Evolutionary conservation across 805 yeast genomes (phyloP).

Genomic region (Ascoidea asiatica): DNA sequence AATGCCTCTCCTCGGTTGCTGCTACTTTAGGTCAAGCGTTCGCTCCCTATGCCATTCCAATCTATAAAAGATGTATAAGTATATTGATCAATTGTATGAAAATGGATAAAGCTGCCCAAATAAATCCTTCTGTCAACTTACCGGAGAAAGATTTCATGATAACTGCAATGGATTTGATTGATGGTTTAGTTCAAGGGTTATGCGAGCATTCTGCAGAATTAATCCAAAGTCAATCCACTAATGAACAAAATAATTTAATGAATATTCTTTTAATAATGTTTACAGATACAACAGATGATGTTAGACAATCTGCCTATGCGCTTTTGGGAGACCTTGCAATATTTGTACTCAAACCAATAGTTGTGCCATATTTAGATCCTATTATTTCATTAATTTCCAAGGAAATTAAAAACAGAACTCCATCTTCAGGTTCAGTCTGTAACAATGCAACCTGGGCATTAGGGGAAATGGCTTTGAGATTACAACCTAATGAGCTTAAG

Average conservation of each 20-base stretch:
- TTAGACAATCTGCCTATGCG: conserved; percentile 88
- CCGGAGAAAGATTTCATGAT: conserved; percentile 89
- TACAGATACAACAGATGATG: conserved; percentile 69
- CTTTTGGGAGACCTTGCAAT: conserved; percentile 82
- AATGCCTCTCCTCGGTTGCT: conserved; percentile 86
- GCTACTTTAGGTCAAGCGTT: conserved; percentile 74
- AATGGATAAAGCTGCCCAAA: conserved; percentile 45
- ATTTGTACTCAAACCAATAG: conserved; percentile 30
- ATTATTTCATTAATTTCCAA: conserved; percentile 54
- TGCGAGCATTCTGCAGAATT: conserved; percentile 47
- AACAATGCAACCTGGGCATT: conserved; percentile 91
- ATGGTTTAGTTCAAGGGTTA: conserved; percentile 87
- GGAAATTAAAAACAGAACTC: conserved; percentile 44
- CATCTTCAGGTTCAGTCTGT: conserved; percentile 45
- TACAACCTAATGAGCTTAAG: conserved; percentile 28
- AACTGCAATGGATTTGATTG: conserved; percentile 79
- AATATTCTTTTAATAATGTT: conserved; percentile 54
- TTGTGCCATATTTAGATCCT: conserved; percentile 33
- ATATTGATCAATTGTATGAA: conserved; percentile 60
- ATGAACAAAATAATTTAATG: conserved; percentile 29
- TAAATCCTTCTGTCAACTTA: conserved; percentile 53
- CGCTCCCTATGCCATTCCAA: conserved; percentile 81
- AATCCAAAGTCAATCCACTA: conserved; percentile 21
- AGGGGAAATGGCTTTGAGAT: conserved; percentile 70
- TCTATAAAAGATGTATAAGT: conserved; percentile 63